Evolutionary conservation across 805 yeast genomes (phyloP).

Genomic region (Yarrowia divulgata): DNA sequence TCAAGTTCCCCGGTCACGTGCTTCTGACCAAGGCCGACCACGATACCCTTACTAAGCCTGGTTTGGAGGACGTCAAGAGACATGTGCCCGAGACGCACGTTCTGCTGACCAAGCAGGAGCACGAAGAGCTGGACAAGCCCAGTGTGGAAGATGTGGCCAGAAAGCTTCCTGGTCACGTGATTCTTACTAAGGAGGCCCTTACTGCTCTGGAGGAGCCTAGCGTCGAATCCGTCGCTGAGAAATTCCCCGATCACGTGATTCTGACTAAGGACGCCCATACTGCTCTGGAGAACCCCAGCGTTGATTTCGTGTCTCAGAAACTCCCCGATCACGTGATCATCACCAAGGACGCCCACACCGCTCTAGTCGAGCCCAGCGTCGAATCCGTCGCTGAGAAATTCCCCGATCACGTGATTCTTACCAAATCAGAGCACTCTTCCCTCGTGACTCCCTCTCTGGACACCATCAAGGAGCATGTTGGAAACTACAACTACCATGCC

Average conservation of each 20-base stretch:
- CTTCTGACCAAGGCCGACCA: neutral
- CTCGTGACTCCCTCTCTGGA: conserved; percentile 16
- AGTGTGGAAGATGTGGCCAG: neutral
- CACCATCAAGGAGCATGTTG: conserved; percentile 10
- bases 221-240: neutral
- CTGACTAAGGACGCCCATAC: neutral
- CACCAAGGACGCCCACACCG: neutral
- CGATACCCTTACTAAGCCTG: conserved; percentile 9
- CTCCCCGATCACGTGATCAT: neutral
- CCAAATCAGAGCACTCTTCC: neutral
- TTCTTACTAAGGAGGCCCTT: neutral
- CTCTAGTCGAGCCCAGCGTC: neutral
- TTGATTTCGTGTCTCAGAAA: neutral
- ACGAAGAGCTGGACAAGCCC: neutral
- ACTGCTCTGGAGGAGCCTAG: neutral
- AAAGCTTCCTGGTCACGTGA: neutral
- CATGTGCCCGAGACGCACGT: neutral
- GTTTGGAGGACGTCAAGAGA: neutral
- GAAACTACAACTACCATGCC: conserved; percentile 26
- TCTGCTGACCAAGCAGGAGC: neutral
- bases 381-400: neutral
- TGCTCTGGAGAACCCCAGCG: neutral
- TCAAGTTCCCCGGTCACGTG: neutral
- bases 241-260: neutral
- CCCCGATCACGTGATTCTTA: conserved; percentile 23